Percentiles rank a stretch among this genome's conserved stretches.
phyloP scores from a whole-genome alignment of 495 filamentous ascomycete genomes.

The Podospora anserina region DNA sequence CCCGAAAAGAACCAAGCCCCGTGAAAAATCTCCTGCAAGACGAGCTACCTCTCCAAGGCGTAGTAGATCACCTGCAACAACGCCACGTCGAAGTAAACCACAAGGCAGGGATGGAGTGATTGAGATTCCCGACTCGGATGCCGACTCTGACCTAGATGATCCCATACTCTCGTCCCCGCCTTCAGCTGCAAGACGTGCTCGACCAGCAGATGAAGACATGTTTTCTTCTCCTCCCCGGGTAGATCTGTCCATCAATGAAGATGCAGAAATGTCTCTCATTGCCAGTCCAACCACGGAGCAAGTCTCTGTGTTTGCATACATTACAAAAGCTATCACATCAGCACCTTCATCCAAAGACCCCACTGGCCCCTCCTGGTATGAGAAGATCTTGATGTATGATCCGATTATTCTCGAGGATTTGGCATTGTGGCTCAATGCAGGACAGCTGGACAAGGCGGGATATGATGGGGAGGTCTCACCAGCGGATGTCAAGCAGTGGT shows the following conservation, averaged over 20 bases:
- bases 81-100: slow-evolving; percentile 22
- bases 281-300: slow-evolving; percentile 37
- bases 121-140: slow-evolving; percentile 67
- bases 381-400: slow-evolving; percentile 93
- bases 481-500: slow-evolving; percentile 72
- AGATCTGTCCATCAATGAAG: slow-evolving; percentile 37
- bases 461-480: slow-evolving; percentile 63
- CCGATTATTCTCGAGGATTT: slow-evolving; percentile 88
- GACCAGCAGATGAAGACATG: slow-evolving; percentile 30
- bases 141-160: slow-evolving; percentile 54
- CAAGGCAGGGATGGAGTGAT: slow-evolving; percentile 35
- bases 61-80: slow-evolving; percentile 10
- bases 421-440: slow-evolving; percentile 74
- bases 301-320: slow-evolving; percentile 52
- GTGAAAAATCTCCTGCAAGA: slow-evolving; percentile 6
- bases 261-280: slow-evolving; percentile 40
- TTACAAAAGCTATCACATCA: slow-evolving; percentile 62
- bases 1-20: slow-evolving; percentile 11
- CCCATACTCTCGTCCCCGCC: slow-evolving; percentile 29
- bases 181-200: slow-evolving; percentile 37
- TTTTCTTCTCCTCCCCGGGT: slow-evolving; percentile 22
- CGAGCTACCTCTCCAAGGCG: slow-evolving; percentile 14
- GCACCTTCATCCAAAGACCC: slow-evolving; percentile 50
- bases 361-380: slow-evolving; percentile 65
- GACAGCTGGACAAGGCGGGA: slow-evolving; percentile 57